Evolutionary conservation across 1,284 basidiomycete genomes (phyloP), one percentile per base, ranked within the genome.

Genomic region (Mycena citricolor): DNA sequence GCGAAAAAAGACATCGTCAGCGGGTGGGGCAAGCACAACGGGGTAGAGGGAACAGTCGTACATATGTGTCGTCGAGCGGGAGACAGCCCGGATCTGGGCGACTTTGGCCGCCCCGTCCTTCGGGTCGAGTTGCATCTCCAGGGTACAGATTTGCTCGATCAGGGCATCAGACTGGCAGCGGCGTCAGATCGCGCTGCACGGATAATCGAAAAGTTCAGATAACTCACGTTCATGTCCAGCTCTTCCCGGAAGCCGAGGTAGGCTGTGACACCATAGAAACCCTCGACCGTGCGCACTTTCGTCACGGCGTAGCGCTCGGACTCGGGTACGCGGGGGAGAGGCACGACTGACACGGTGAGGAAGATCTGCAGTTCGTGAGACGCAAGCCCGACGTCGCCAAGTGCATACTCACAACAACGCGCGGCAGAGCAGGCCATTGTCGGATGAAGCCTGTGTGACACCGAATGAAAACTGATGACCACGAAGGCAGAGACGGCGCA

Each of bases 191-290:
- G 14, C 17, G 24, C 40, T 4, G 29, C 26, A 33, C 8, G 10
- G 1, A n/a, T 16, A 23, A 8, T 3, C 20, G 10, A 23, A 19
- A 11, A 24, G 34, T 32, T 5, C 28, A 29, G 10, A 24, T 8
- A 11, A 34, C 56, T 13, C 31, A 67, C 69, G 47, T 65, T 58
- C 25, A 79, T 68, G 45, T 76, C 67, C 44, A 79, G 74, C 8
- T 71, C 60, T 43, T 86, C 81, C 21, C 80, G 67, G 65, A 81
- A 86, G 1, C 82, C 83, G 23, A 77, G 60, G 49, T 74, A 73
- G 52, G 81, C 80, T 1, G 77, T 77, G 2, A 76, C 76, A 14
- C 74, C 76, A 40, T 83, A 84, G 58, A 83, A 81, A 70, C 76
- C 78, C 52, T 76, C 67, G 10, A 81, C 54, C 2, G 71, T 68